Evolutionary conservation across 2,329 filamentous ascomycete genomes (phyloP), one percentile per base, ranked within the genome.

Genomic region (Fusarium nematophilum): DNA sequence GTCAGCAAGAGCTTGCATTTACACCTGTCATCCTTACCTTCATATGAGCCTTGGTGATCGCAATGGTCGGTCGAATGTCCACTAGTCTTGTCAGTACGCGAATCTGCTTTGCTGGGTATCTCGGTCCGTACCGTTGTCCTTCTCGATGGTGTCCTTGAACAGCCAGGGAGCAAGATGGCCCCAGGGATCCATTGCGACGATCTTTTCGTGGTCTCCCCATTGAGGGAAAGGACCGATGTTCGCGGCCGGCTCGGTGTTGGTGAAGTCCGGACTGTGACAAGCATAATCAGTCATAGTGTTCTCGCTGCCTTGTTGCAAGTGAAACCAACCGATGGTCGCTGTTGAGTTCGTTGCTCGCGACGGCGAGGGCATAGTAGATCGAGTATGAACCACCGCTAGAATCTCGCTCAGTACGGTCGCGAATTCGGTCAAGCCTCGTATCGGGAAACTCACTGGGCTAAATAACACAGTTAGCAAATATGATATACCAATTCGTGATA

Each of bases 101-200:
- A 11, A 3, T 31, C n/a, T 25, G 9, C 10, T 18, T 18, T 9
- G 3, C 7, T 26, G 5, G 5, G 6, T 21, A 11, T 18, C 25
- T 3, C 74, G 50, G 5, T 9, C 2, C 18, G 17, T 74, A 86
- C 86, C 78, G 66, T 92, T 86, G 37, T 97, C 87, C 44, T 89
- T 87, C 42, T 90, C 83, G 68, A 95, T 93, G 38, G 86, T 83
- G 59, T 94, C 87, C 62, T 90, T 90, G 79, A 90, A 96, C 3
- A 96, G 78, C 89, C 90, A 93, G 8, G 92, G 91, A 8, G 90
- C 86, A 57, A 97, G 80, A 78, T 98, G 95, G 6, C 95, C 94
- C 74, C 90, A 91, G 0, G 94, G 94, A 72, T 98, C 95, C 92
- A 99, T 97, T 14, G 94, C 92, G 11, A 98, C 94, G 61, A 99